Conservation (phyloP, 2,329 filamentous ascomycete species). For the Aspergillus puulaauensis region DNA sequence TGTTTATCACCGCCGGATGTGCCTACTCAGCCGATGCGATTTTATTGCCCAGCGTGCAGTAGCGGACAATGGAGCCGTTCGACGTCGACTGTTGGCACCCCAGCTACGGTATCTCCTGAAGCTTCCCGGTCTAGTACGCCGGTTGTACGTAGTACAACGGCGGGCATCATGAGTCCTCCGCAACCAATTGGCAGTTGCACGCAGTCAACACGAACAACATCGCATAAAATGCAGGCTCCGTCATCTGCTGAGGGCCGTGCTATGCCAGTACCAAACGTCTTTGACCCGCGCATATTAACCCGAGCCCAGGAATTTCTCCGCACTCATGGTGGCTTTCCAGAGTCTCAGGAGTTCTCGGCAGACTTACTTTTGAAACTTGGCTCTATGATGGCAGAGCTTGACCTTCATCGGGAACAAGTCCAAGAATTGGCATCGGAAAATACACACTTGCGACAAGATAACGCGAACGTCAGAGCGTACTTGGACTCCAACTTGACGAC, state of each 20-base stretch:
- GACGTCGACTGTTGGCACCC: slow-evolving; percentile 14
- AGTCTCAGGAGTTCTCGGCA: slow-evolving; percentile 10
- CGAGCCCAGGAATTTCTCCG: slow-evolving; percentile 14
- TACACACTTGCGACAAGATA: slow-evolving; percentile 22
- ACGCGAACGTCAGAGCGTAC: slow-evolving; percentile 21
- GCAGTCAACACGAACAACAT: too few species aligned
- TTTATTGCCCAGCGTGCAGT: slow-evolving; percentile 29
- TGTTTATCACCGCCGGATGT: slow-evolving; percentile 19
- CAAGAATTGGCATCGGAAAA: slow-evolving; percentile 24
- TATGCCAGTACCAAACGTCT: neutral
- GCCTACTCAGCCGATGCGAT: slow-evolving; percentile 3
- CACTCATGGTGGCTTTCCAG: slow-evolving; percentile 12
- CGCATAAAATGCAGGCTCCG: neutral
- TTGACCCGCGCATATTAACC: neutral
- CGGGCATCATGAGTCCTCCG: neutral
- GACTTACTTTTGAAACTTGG: slow-evolving; percentile 24
- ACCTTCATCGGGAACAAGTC: slow-evolving; percentile 21
- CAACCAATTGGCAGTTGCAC: neutral
- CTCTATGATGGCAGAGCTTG: slow-evolving; percentile 23
- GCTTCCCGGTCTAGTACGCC: slow-evolving; percentile 15
- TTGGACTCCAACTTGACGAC: slow-evolving; percentile 17
- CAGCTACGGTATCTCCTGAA: slow-evolving; percentile 4
- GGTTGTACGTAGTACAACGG: neutral
- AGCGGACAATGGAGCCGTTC: slow-evolving; percentile 22
- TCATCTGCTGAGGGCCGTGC: neutral